Evolutionary conservation across 2,329 filamentous ascomycete species (phyloP).

Genomic region (Drechslerella dactyloides): DNA sequence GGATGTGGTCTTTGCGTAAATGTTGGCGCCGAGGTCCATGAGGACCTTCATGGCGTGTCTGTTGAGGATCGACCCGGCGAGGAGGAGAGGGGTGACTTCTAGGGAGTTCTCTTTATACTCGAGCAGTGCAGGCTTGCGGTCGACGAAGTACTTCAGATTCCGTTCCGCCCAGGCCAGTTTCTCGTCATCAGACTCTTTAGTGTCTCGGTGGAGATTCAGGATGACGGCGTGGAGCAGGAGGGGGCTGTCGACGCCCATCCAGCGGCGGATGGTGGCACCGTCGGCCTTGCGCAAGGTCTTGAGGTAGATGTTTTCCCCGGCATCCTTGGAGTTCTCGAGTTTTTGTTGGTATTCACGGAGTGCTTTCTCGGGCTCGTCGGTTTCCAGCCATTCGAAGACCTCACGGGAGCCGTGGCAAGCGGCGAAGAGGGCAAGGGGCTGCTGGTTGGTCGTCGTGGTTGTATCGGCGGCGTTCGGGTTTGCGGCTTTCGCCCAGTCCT

Average conservation of each 20-base stretch:
- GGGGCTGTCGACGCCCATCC: slow-evolving; percentile 51
- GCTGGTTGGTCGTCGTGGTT: slow-evolving; percentile 60
- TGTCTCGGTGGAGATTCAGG: slow-evolving; percentile 52
- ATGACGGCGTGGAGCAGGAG: slow-evolving; percentile 52
- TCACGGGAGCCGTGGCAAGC: slow-evolving; percentile 65
- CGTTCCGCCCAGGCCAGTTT: slow-evolving; percentile 52
- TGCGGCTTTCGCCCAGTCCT: slow-evolving; percentile 75
- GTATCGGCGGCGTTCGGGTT: slow-evolving; percentile 60
- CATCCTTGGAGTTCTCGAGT: slow-evolving; percentile 35
- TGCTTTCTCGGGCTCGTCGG: slow-evolving; percentile 70
- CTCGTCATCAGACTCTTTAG: slow-evolving; percentile 41
- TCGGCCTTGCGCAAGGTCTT: slow-evolving; percentile 48
- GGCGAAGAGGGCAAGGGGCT: slow-evolving; percentile 68
- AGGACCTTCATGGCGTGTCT: slow-evolving; percentile 67
- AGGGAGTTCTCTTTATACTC: slow-evolving; percentile 65
- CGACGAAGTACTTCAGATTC: slow-evolving; percentile 68
- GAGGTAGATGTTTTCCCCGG: slow-evolving; percentile 30
- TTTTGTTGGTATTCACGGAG: slow-evolving; percentile 52
- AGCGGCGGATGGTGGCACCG: slow-evolving; percentile 50
- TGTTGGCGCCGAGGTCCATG: slow-evolving; percentile 71
- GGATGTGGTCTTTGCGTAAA: slow-evolving; percentile 66
- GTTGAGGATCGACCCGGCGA: slow-evolving; percentile 68
- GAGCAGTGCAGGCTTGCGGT: slow-evolving; percentile 67
- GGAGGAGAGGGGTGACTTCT: slow-evolving; percentile 71
- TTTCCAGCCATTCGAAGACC: slow-evolving; percentile 77